Evolutionary conservation across 345 rosid genomes (phyloP).

Genomic region (Citrus cavaleriei): DNA sequence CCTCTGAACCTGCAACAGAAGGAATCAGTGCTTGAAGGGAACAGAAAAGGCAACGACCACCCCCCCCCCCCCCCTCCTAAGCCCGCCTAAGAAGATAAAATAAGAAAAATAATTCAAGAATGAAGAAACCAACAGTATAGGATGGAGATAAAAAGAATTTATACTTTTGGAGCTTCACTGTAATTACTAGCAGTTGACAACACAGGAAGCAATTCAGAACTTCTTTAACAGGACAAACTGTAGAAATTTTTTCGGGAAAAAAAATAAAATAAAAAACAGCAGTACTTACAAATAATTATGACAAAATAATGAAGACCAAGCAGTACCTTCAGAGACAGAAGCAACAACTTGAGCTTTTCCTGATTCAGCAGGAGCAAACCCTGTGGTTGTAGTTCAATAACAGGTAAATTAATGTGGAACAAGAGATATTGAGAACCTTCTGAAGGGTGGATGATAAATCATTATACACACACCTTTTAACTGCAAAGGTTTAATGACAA

Average conservation of each 20-base stretch:
- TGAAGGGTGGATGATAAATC: neutral
- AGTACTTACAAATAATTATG: neutral
- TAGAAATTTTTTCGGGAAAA: neutral
- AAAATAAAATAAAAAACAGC: neutral
- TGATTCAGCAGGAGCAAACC: conserved; percentile 64
- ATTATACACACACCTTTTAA: conserved; percentile 61
- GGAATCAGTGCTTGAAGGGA: neutral
- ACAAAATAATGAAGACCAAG: neutral
- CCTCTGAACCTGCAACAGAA: conserved; percentile 10
- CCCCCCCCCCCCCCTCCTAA: too few species aligned
- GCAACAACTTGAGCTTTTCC: conserved; percentile 46
- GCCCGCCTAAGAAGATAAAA: neutral
- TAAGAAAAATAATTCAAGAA: neutral
- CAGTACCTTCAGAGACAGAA: conserved; percentile 47
- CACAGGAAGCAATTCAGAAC: neutral
- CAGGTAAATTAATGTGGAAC: neutral
- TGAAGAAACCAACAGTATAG: neutral
- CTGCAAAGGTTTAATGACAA: conserved; percentile 76
- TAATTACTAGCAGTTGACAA: neutral
- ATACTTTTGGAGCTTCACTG: neutral
- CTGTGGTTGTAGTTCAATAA: conserved; percentile 29
- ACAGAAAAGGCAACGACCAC: neutral
- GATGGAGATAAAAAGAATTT: neutral
- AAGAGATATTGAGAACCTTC: neutral
- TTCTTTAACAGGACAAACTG: neutral